phyloP scores from a whole-genome alignment of 2,329 filamentous ascomycete genomes.

The Nemania diffusa region DNA sequence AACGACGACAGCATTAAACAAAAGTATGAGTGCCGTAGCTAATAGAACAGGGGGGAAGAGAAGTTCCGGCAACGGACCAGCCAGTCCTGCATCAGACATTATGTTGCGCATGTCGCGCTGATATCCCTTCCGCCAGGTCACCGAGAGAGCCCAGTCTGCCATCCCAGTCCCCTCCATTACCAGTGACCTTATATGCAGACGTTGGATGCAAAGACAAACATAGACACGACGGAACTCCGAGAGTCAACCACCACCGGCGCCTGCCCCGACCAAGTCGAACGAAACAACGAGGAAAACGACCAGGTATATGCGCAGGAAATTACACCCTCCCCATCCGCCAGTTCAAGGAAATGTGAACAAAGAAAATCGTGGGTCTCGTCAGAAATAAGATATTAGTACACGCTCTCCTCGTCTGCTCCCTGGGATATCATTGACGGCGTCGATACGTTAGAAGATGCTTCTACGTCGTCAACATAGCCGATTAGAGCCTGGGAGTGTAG shows the following conservation, averaged over 20 bases:
- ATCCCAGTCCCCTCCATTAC: conserved; percentile 48
- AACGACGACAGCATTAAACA: conserved; percentile 53
- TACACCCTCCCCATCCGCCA: conserved; percentile 45
- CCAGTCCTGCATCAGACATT: conserved; percentile 54
- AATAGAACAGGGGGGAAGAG: conserved; percentile 59
- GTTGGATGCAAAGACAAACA: conserved; percentile 48
- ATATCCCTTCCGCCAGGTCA: conserved; percentile 46
- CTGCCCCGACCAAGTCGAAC: conserved; percentile 46
- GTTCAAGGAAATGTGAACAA: conserved; percentile 46
- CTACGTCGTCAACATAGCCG: conserved; percentile 89
- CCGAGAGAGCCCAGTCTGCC: conserved; percentile 48
- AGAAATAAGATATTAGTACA: conserved; percentile 66
- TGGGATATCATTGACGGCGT: conserved; percentile 79
- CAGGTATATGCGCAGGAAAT: conserved; percentile 61
- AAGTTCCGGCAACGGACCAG: conserved; percentile 54
- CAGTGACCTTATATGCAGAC: conserved; percentile 51
- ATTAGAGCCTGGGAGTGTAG: conserved; percentile 94
- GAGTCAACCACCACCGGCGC: conserved; percentile 46
- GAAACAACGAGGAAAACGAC: conserved; percentile 49
- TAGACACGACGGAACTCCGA: conserved; percentile 47
- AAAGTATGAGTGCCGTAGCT: conserved; percentile 57
- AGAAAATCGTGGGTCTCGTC: conserved; percentile 63
- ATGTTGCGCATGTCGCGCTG: conserved; percentile 49
- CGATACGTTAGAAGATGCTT: conserved; percentile 74
- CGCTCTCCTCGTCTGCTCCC: conserved; percentile 76